These are phyloP conservation scores for Suhomyces terraborum DNA, from an alignment of 1,139 yeast genomes.

Conservation along the genomic window DNA sequence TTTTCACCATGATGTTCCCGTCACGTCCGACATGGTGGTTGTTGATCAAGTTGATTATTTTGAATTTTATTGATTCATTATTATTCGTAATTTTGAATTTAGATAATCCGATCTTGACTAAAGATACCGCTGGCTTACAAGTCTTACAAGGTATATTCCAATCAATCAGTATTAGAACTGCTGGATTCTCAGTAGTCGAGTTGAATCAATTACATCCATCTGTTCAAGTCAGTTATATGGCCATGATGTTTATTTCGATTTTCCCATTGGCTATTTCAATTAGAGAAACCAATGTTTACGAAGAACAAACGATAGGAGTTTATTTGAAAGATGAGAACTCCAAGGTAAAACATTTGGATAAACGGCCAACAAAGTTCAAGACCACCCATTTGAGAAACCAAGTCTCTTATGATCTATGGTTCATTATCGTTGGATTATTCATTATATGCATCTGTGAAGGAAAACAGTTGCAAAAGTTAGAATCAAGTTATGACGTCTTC, in stretches of 20 bases:
- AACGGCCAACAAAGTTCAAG: conserved; percentile 59
- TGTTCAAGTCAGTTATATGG: conserved; percentile 87
- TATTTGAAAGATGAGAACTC: conserved; percentile 51
- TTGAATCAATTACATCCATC: conserved; percentile 79
- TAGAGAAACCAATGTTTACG: conserved; percentile 95
- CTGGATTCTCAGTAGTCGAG: conserved; percentile 79
- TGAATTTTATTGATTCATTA: conserved; percentile 77
- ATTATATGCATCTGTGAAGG: conserved; percentile 87
- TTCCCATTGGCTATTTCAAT: conserved; percentile 94
- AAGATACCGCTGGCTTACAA: conserved; percentile 64
- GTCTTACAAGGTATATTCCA: conserved; percentile 84
- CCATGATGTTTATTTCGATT: conserved; percentile 98
- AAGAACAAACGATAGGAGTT: conserved; percentile 91
- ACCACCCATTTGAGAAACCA: conserved; percentile 91
- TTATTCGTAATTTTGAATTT: conserved; percentile 79
- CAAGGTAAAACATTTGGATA: conserved; percentile 31
- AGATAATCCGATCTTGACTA: conserved; percentile 47
- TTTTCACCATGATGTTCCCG: conserved; percentile 90
- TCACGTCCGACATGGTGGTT: conserved; percentile 96
- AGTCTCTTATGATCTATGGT: conserved; percentile 94
- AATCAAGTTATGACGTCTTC: conserved; percentile 64
- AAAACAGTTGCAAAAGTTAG: conserved; percentile 48
- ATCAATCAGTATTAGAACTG: conserved; percentile 91
- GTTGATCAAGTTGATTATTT: conserved; percentile 64
- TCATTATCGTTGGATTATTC: conserved; percentile 80